These are phyloP conservation scores for Chrysoporthe cubensis DNA, from an alignment of 2,329 filamentous ascomycete genomes.

Conservation along the genomic window DNA sequence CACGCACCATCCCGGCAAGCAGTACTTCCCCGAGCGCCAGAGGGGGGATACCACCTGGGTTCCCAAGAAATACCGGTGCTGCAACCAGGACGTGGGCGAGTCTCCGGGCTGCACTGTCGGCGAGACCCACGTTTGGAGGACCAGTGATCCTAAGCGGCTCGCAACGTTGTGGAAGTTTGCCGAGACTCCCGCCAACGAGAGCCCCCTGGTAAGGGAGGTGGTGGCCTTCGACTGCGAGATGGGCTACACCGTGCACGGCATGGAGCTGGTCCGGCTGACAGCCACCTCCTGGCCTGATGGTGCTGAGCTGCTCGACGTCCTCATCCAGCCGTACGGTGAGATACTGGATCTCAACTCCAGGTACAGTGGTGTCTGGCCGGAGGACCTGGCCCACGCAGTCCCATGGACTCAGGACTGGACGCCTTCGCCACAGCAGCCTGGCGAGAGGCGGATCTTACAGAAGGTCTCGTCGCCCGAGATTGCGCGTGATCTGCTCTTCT, in stretches of 20 bases:
- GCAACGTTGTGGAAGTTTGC: slow-evolving; percentile 80
- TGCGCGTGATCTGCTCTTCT: slow-evolving; percentile 79
- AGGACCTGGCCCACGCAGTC: slow-evolving; percentile 73
- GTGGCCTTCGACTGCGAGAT: slow-evolving; percentile 97
- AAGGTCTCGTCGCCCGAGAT: slow-evolving; percentile 76
- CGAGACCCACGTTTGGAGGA: slow-evolving; percentile 85
- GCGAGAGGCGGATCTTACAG: slow-evolving; percentile 54
- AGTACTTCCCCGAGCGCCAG: slow-evolving; percentile 61
- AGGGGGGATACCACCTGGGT: slow-evolving; percentile 60
- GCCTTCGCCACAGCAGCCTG: slow-evolving; percentile 31
- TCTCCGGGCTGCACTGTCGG: slow-evolving; percentile 73
- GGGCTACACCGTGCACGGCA: slow-evolving; percentile 86
- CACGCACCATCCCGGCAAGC: slow-evolving; percentile 78
- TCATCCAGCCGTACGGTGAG: slow-evolving; percentile 83
- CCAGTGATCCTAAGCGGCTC: slow-evolving; percentile 74
- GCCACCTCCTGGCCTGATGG: slow-evolving; percentile 85
- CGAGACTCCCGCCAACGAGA: slow-evolving; percentile 70
- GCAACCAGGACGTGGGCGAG: slow-evolving; percentile 73
- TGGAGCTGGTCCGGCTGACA: slow-evolving; percentile 89
- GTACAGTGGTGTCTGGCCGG: slow-evolving; percentile 83
- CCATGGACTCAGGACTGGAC: slow-evolving; percentile 49
- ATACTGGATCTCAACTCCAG: slow-evolving; percentile 89
- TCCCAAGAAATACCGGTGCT: slow-evolving; percentile 75
- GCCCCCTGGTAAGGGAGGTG: slow-evolving; percentile 57
- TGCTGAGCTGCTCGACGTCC: slow-evolving; percentile 75